Base-by-base conservation (phyloP, 2,329 filamentous ascomycete species). In the Claviceps cyperi region DNA sequence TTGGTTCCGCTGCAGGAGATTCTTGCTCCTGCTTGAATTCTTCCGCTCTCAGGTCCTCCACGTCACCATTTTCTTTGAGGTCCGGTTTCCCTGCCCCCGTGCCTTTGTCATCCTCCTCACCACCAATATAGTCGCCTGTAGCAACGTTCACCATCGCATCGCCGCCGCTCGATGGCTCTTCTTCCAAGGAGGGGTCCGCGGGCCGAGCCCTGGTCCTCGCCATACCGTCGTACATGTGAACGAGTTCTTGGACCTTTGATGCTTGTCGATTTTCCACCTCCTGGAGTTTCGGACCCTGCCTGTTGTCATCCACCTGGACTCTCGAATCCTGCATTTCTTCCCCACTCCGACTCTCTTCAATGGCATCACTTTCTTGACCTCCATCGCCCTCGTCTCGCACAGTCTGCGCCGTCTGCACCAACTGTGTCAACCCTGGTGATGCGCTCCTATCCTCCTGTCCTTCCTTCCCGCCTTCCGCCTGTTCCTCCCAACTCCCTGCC, bases 241-340 rank as follows among this genome's bases (percentile, higher is more conserved):
- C 74, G 22, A 77, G 61, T 46, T 71, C 69, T 49, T 73, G 71
- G 2, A 77, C 73, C 53, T 73, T 76, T 7, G 70, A 72, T 0
- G 58, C 55, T 48, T 69, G 60, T 37, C 58, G 54, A 3, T 50
- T 51, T n/a, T 50, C 36, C 19, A 54, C 46, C 4, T 51, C 44
- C n/a, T 50, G 51, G 5, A 48, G 4, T 32, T 32, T 32, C 28
- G 28, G 28, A 4, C 28, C 28, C 28, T 32, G 28, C 9, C 28
- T 11, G 9, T 32, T 32, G 9, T 32, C 28, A 32, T 32, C 28
- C 28, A 32, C 28, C 28, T 32, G 28, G 28, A 32, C 28, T 32
- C 28, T 32, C 28, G 28, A 32, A 32, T 32, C 9, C 28, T 32
- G 28, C 9, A 11, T 32, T 32, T 32, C 28, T 11, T 32, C 9